A percentile compares a stretch with the other conserved stretches of the same genome.
phyloP scores from a whole-genome alignment of 1,139 yeast genomes.

The Candida buenavistaensis region DNA sequence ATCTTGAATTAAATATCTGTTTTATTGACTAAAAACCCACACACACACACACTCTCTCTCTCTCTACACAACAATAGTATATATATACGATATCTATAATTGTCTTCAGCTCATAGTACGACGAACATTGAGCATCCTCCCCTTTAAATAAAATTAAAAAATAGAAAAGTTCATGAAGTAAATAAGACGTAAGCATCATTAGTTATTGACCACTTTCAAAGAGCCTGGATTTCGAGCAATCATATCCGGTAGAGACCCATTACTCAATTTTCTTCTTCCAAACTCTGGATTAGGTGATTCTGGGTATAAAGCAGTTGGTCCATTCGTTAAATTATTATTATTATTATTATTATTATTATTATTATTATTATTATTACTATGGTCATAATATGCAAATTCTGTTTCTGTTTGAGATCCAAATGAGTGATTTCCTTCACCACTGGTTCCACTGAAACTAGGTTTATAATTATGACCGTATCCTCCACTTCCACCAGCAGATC shows the following conservation, averaged over 20 bases:
- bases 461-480: slow-evolving; percentile 13
- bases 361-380: background rate
- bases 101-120: no score
- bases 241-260: slow-evolving; percentile 72
- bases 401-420: slow-evolving; percentile 13
- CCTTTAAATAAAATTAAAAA: no score
- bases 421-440: slow-evolving; percentile 14
- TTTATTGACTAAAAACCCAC: no score
- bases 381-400: slow-evolving; percentile 10
- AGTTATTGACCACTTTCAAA: slow-evolving; percentile 47
- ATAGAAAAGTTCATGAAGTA: no score
- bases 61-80: no score
- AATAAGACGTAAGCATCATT: no score
- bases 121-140: no score
- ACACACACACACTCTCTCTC: no score
- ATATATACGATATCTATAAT: no score
- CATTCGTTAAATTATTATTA: slow-evolving; percentile 6
- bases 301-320: slow-evolving; percentile 6
- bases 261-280: slow-evolving; percentile 58
- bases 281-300: slow-evolving; percentile 25
- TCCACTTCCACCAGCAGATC: slow-evolving; percentile 2
- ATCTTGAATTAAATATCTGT: no score
- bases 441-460: slow-evolving; percentile 15
- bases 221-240: slow-evolving; percentile 46
- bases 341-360: slow-evolving; percentile 1